phyloP scores from a whole-genome alignment of 2,329 filamentous ascomycete genomes.

The Colletotrichum tabaci region DNA sequence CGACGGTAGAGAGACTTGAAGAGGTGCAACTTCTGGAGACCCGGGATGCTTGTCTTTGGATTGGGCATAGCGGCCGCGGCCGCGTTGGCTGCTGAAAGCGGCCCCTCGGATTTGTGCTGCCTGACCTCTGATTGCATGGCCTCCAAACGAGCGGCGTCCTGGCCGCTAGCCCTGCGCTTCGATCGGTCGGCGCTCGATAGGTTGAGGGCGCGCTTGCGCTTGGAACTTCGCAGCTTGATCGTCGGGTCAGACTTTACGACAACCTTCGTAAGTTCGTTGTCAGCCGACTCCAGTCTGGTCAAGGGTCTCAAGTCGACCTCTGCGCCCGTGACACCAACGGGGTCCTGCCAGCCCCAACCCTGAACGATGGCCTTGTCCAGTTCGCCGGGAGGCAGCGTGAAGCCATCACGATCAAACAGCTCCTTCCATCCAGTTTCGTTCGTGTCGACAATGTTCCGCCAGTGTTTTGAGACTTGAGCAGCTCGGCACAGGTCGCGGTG shows the following conservation, averaged over 20 bases:
- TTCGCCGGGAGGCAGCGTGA: constrained; percentile 83
- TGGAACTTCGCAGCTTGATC: constrained; percentile 65
- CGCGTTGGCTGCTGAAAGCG: constrained; percentile 87
- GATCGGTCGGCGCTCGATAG: constrained; percentile 64
- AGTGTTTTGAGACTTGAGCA: constrained; percentile 93
- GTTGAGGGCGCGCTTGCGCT: constrained; percentile 69
- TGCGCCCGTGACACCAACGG: constrained; percentile 79
- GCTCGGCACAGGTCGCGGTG: constrained; percentile 88
- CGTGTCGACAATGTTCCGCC: constrained; percentile 90
- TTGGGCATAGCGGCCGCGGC: constrained; percentile 88
- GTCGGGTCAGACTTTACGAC: constrained; percentile 58
- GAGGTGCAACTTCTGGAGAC: constrained; percentile 86
- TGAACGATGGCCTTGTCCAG: constrained; percentile 88
- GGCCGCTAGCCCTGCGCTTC: constrained; percentile 67
- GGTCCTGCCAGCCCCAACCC: constrained; percentile 98
- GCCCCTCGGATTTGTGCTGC: constrained; percentile 80
- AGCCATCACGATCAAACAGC: constrained; percentile 88
- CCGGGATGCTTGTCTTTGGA: constrained; percentile 83
- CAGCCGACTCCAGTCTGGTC: constrained; percentile 66
- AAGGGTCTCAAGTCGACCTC: constrained; percentile 84
- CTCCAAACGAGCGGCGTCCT: constrained; percentile 62
- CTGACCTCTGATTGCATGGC: constrained; percentile 57
- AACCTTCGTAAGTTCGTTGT: constrained; percentile 64
- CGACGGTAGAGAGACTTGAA: constrained; percentile 97
- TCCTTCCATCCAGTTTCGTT: constrained; percentile 98